phyloP scores from a whole-genome alignment of 2,329 filamentous ascomycete species.

The Verticillium tricorpus region DNA sequence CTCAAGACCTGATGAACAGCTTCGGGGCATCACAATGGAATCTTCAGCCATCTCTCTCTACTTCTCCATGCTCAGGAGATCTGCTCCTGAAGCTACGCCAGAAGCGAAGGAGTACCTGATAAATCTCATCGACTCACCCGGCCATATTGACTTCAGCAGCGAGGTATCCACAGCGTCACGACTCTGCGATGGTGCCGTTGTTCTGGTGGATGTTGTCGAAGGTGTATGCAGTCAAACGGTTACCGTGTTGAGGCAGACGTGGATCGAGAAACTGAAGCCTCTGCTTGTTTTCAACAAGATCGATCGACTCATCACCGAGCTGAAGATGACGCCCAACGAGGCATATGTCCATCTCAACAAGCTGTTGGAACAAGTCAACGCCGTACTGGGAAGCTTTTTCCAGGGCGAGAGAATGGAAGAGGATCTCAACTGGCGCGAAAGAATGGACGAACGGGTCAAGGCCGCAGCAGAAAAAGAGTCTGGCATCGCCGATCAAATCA shows the following conservation, averaged over 20 bases:
- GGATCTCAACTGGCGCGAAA: conserved; percentile 91
- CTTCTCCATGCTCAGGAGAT: conserved; percentile 83
- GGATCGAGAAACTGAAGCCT: conserved; percentile 93
- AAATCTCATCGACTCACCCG: conserved; percentile 96
- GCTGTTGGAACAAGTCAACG: conserved; percentile 92
- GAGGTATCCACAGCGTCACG: conserved; percentile 95
- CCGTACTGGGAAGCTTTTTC: conserved; percentile 94
- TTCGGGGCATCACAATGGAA: conserved; percentile 98
- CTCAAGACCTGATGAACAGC: conserved; percentile 91
- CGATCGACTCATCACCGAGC: conserved; percentile 87
- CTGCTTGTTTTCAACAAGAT: conserved; percentile 98
- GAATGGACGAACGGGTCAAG: conserved; percentile 79
- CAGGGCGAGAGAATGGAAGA: conserved; percentile 98
- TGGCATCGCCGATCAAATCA: conserved; percentile 38
- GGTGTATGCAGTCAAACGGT: conserved; percentile 98
- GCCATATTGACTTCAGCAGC: conserved; percentile 97
- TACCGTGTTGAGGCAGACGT: conserved; percentile 89
- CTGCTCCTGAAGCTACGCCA: conserved; percentile 61
- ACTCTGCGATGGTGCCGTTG: conserved; percentile 88
- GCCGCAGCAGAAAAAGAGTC: conserved; percentile 36
- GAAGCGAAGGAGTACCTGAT: conserved; percentile 86
- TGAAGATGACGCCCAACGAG: conserved; percentile 87
- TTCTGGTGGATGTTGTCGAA: conserved; percentile 94
- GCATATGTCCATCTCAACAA: conserved; percentile 87
- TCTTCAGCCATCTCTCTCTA: conserved; percentile 95